Evolutionary conservation across 352 stramenopile genomes (phyloP), one percentile per base, ranked within the genome.

Genomic region (Phytophthora brassicae): DNA sequence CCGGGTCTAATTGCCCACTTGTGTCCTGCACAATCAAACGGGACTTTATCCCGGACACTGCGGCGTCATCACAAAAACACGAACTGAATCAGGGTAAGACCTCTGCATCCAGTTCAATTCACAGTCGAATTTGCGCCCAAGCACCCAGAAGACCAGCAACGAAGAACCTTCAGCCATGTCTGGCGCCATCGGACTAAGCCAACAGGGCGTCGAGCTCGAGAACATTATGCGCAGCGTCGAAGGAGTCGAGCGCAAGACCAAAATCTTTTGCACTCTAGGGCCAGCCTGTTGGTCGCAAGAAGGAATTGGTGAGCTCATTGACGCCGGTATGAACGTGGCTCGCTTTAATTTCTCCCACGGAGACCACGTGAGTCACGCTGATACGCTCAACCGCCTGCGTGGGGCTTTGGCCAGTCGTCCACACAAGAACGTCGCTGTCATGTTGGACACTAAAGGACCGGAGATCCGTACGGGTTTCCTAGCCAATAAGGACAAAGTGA

Each of bases 281-380:
- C 91, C 91, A 7, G 70, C 88, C 20, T 97, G 86, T 59, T 99
- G 96, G 96, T 90, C 89, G 19, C 92, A 99, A 33, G 89, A 97
- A 17, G 94, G 74, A 38, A 81, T 99, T 24, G 94, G 95, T 19
- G 64, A 94, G 51, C 75, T 92, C 38, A 89, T 92, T 46, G 84
- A 92, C 60, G 80, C 78, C 45, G 97, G 97, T 61, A 98, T 99
- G 93, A 97, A 96, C 64, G 86, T 99, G 14, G 98, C 98, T 66
- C 88, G 97, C 43, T 87, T 99, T 55, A 99, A 99, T 77, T 99
- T 99, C 77, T 99, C 94, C 39, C 97, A 99, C 77, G 97, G 97
- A 38, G 98, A 98, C 50, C 94, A 97, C 60, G 92, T 95, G 52
- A 94, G 64, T 43, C 85, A 92, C 68, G 70, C 70, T 41, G 80